Base-by-base conservation (phyloP, 192 early-diverging fungal genomes). In the Backusella circina region DNA sequence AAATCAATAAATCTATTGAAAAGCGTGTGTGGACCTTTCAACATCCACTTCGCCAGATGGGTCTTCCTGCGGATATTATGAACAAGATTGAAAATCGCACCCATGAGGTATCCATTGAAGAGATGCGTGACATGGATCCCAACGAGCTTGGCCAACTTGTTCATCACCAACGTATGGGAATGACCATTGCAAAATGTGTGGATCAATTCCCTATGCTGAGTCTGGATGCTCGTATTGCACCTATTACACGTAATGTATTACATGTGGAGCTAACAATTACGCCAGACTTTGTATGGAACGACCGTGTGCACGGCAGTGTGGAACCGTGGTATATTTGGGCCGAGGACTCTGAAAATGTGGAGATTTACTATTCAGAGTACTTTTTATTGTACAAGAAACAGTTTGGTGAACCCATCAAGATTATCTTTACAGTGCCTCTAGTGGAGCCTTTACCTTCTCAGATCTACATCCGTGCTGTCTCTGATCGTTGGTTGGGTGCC, bases 291-390 rank as follows among this genome's bases (percentile, higher is more conserved):
- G 86, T 92, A 6, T 99, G 97, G 97, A 95, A 90, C 77, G 97
- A 98, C 39, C 87, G 89, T n/a, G 87, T 95, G 39, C 98, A 99
- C 73, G 98, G 97, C 39, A 84, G 82, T 18, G 89, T 88, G 23
- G 96, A 99, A 78, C 91, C 95, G 1, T 99, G 95, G 87, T 98
- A 94, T 93, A 93, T 99, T 47, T 98, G 94, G 94, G 95, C 97
- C 6, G 95, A 98, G 75, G 98, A 98, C 73, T 84, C 87, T 3
- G 93, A 97, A 77, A 90, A 94, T 82, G 87, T 88, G 0, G 95
- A 97, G 50, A 94, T 99, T 51, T 89, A 97, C 74, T 94, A 99
- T 79, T 92, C 93, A 0, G 98, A 99, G 73, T 95, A 95, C 80
- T 90, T 98, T 72, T 74, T 98, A 61, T 72, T 99, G 9, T 89